Percentiles rank a stretch among this genome's conserved stretches.
These are phyloP conservation scores for Helminthosporium solani DNA, from an alignment of 2,329 filamentous ascomycete species.

Conservation along the genomic window DNA sequence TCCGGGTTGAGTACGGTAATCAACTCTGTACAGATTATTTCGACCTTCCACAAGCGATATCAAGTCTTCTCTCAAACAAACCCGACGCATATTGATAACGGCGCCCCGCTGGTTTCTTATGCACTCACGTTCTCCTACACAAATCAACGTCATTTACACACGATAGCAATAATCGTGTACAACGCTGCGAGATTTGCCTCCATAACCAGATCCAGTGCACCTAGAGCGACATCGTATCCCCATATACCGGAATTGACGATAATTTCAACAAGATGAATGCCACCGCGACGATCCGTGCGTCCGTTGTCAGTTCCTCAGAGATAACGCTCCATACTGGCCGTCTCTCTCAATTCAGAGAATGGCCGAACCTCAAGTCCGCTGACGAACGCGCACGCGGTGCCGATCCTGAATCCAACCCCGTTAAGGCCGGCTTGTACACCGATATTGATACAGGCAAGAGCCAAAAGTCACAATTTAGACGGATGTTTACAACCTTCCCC, in stretches of 20 bases:
- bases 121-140: no score
- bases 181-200: no score
- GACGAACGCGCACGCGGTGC: background rate
- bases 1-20: no score
- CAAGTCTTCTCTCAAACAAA: no score
- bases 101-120: no score
- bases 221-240: background rate
- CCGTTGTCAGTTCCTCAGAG: background rate
- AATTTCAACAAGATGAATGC: background rate
- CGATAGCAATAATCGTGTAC: no score
- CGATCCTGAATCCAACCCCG: background rate
- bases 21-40: no score
- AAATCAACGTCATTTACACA: no score
- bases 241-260: background rate
- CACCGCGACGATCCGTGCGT: background rate
- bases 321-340: background rate
- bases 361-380: background rate
- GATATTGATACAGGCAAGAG: background rate
- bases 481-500: background rate
- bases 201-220: no score
- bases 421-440: background rate
- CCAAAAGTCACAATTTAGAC: background rate
- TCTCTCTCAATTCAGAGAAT: background rate
- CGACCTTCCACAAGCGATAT: no score
- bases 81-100: no score